Base-by-base conservation (phyloP, 805 yeast genomes). In the Lipomyces chichibuensis region DNA sequence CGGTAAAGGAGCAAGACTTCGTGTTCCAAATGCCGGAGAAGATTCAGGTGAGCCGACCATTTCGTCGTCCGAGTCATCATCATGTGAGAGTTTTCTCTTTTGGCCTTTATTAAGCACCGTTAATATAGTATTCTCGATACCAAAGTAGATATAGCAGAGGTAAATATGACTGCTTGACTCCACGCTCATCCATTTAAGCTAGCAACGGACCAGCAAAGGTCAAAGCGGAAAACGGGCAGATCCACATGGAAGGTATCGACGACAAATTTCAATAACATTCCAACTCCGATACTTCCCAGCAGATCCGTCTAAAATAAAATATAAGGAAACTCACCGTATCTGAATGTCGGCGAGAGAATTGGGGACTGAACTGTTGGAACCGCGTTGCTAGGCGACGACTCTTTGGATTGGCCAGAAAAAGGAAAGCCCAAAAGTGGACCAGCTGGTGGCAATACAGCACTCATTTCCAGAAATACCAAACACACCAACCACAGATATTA, bases 1-100 rank as follows among this genome's bases (percentile, higher is more conserved):
- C 29, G 39, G 17, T 32, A 49, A 20, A 25, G 67, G 23, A 11
- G 60, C 37, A 43, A 49, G 62, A 20, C 13, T 56, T 13, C 54
- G 64, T 20, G 35, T 11, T 17, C 46, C n/a, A n/a, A 59, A 51
- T 11, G 61, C 37, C 5, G 53, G 58, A 17, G 69, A 63, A 35
- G 69, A 39, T n/a, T 61, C 66, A 3, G 71, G 71, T 6, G 69
- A 69, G 57, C 62, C 57, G 29, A 52, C 63, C 69, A 65, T 66
- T 51, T 68, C 71, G 57, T 68, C 71, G 51, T 68, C 71, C 11
- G 71, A 67, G 46, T 65, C 69, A 49, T 67, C 63, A 23, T 62
- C 71, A 23, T 65, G 62, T 9, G 59, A 59, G 52, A 57, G 55
- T 43, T 66, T 62, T 23, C 66, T 60, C 43, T 66, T 62, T 25